Conservation (phyloP, 176 grass and related monocot genomes). For the Alloteropsis semialata region DNA sequence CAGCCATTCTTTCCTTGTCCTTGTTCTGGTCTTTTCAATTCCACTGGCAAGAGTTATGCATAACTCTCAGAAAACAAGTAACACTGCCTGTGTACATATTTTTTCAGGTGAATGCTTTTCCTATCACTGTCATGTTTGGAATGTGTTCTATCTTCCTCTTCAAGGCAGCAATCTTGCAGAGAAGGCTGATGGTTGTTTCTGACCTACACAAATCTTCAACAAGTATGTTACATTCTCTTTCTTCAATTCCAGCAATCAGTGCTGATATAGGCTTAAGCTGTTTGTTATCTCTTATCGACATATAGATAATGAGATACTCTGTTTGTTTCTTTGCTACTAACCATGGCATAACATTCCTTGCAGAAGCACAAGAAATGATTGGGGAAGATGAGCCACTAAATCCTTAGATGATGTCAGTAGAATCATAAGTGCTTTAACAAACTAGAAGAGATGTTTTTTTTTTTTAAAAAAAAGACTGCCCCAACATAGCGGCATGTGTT, state of each 20-base stretch:
- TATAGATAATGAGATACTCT: neutral
- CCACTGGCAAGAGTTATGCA: neutral
- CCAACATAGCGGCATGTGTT: too few species aligned
- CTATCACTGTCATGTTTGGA: constrained; percentile 92
- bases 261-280: neutral
- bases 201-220: constrained; percentile 73
- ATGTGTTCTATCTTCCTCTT: constrained; percentile 99
- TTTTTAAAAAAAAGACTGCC: too few species aligned
- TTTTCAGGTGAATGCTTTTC: constrained; percentile 85
- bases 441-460: too few species aligned
- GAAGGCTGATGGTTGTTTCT: constrained; percentile 76
- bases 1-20: neutral
- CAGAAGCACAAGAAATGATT: constrained; percentile 62
- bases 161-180: constrained; percentile 87
- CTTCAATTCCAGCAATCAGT: neutral
- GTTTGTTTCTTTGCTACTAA: constrained; percentile 8
- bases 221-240: constrained; percentile 43
- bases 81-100: neutral
- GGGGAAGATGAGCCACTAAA: constrained; percentile 65
- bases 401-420: constrained; percentile 29
- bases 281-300: neutral
- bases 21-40: neutral
- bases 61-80: neutral
- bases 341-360: constrained; percentile 12
- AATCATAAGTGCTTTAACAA: too few species aligned